Evolutionary conservation across 495 filamentous ascomycete genomes (phyloP).

Genomic region (Aspergillus indologenus): DNA sequence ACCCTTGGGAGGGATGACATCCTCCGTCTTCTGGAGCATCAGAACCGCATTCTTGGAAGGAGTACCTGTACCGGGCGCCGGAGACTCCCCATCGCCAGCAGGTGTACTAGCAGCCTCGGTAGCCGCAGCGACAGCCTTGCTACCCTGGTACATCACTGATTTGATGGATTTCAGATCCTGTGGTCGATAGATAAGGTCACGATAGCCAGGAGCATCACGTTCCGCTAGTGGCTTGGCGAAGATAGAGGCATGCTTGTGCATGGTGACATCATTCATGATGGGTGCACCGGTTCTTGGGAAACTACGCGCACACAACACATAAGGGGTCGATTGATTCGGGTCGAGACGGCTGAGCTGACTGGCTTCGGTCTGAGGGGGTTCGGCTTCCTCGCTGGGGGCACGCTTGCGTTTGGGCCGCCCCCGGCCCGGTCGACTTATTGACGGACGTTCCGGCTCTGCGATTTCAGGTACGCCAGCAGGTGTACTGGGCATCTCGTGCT

Average conservation of each 20-base stretch:
- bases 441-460: conserved; percentile 42
- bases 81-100: conserved; percentile 45
- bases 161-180: conserved; percentile 88
- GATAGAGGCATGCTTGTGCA: conserved; percentile 83
- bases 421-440: conserved; percentile 37
- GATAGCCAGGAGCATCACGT: conserved; percentile 82
- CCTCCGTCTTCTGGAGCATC: conserved; percentile 62
- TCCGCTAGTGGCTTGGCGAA: conserved; percentile 83
- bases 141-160: conserved; percentile 71
- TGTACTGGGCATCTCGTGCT: conserved; percentile 62
- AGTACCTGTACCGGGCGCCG: conserved; percentile 31
- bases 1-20: conserved; percentile 79
- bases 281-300: conserved; percentile 75
- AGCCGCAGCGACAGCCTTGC: conserved; percentile 65
- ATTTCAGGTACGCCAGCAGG: conserved; percentile 43
- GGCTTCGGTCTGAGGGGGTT: conserved; percentile 27
- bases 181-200: conserved; percentile 77
- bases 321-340: conserved; percentile 50
- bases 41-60: conserved; percentile 41
- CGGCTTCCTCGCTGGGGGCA: conserved; percentile 38
- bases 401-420: conserved; percentile 41
- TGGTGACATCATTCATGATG: conserved; percentile 79
- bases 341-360: conserved; percentile 34
- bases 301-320: conserved; percentile 68
- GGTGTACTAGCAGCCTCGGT: conserved; percentile 50